Evolutionary conservation across 1,139 yeast species (phyloP).

Genomic region (Yamadazyma jaroonii): DNA sequence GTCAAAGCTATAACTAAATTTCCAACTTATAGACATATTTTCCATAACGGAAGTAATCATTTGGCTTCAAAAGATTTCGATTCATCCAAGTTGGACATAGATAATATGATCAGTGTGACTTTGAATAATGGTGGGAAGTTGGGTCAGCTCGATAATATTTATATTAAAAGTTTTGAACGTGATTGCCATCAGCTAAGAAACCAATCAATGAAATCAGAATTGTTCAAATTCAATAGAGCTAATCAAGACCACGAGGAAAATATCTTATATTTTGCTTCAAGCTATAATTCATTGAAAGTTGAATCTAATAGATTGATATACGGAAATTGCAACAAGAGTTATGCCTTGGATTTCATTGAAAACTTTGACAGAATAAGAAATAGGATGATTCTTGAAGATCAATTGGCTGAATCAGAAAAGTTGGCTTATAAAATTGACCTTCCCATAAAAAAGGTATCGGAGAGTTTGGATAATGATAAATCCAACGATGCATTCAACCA

Average conservation of each 20-base stretch:
- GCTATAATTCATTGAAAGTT: conserved; percentile 44
- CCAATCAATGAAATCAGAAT: conserved; percentile 48
- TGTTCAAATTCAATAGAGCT: conserved; percentile 46
- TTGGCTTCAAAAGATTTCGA: conserved; percentile 21
- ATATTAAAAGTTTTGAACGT: conserved; percentile 36
- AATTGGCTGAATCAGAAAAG: conserved; percentile 42
- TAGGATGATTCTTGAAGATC: conserved; percentile 53
- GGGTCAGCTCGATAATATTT: conserved; percentile 36
- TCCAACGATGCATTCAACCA: conserved; percentile 17
- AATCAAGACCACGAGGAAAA: conserved; percentile 66
- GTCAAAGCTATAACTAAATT: conserved; percentile 25
- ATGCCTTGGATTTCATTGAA: conserved; percentile 64
- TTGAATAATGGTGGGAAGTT: conserved; percentile 40
- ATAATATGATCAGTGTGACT: conserved; percentile 34
- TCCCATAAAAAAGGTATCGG: conserved; percentile 28
- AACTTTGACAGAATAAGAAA: conserved; percentile 64
- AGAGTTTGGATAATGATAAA: conserved; percentile 8
- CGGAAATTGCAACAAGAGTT: conserved; percentile 18
- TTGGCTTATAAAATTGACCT: conserved; percentile 38
- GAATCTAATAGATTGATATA: conserved; percentile 38
- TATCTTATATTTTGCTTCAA: conserved; percentile 44
- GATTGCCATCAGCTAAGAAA: conserved; percentile 47
- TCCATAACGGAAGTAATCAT: conserved; percentile 23
- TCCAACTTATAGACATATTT: conserved; percentile 28
- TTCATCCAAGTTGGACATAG: conserved; percentile 23